Evolutionary conservation across 106 monocot species (phyloP).

Genomic region (Amphibolis antarctica): DNA sequence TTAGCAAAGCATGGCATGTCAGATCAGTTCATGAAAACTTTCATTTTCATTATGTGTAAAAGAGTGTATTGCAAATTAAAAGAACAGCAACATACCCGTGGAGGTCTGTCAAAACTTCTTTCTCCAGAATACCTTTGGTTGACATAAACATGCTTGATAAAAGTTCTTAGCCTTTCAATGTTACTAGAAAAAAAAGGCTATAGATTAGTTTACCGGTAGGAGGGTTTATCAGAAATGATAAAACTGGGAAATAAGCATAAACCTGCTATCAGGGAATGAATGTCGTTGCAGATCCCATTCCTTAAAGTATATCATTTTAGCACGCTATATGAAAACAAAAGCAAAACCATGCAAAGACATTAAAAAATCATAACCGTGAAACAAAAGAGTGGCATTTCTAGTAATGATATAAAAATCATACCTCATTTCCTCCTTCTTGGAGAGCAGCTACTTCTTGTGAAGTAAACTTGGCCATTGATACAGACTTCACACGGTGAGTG

Average conservation of each 20-base stretch:
- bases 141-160: slow-evolving; percentile 87
- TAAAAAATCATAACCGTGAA: not conserved
- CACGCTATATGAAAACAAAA: slow-evolving; percentile 28
- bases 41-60: not conserved
- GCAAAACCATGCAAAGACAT: not conserved
- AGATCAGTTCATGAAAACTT: not conserved
- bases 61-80: not conserved
- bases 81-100: slow-evolving; percentile 40
- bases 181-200: slow-evolving; percentile 38
- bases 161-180: slow-evolving; percentile 62
- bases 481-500: slow-evolving; percentile 91
- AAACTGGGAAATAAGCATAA: slow-evolving; percentile 5
- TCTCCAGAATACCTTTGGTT: slow-evolving; percentile 62
- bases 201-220: not conserved
- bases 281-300: slow-evolving; percentile 72
- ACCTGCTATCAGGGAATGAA: slow-evolving; percentile 87
- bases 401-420: no score
- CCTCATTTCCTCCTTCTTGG: slow-evolving; percentile 95
- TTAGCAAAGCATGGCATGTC: not conserved
- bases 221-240: slow-evolving; percentile 1
- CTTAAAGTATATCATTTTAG: slow-evolving; percentile 74
- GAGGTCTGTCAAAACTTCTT: slow-evolving; percentile 37
- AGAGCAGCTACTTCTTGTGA: slow-evolving; percentile 77
- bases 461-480: slow-evolving; percentile 94
- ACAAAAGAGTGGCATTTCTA: not conserved